A percentile compares a stretch with the other conserved stretches of the same genome.
These are phyloP conservation scores for Trichosanthes truncata DNA, from an alignment of 306 rosid genomes.

Conservation along the genomic window DNA sequence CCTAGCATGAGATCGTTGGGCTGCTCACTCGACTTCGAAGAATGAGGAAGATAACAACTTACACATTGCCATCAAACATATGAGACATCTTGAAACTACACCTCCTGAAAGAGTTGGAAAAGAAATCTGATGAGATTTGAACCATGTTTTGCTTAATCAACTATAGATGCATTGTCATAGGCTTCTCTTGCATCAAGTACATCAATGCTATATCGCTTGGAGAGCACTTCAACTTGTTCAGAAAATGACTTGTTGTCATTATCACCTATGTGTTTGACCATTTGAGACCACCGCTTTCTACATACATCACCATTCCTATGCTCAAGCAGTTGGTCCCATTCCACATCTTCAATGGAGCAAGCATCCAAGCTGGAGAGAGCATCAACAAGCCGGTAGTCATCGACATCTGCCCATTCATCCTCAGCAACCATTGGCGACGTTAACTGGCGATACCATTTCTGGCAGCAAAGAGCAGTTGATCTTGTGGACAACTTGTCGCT, in stretches of 20 bases:
- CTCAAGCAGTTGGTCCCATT: conserved; percentile 71
- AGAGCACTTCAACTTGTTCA: conserved; percentile 63
- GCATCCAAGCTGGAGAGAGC: conserved; percentile 62
- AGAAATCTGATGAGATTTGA: neutral
- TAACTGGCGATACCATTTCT: conserved; percentile 60
- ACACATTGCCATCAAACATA: neutral
- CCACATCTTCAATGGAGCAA: conserved; percentile 55
- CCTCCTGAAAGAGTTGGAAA: neutral
- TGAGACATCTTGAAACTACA: neutral
- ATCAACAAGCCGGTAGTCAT: conserved; percentile 54
- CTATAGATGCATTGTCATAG: conserved; percentile 35
- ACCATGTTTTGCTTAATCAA: conserved; percentile 15
- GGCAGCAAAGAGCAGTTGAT: conserved; percentile 27
- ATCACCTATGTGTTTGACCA: conserved; percentile 54
- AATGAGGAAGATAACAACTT: neutral
- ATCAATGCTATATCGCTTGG: conserved; percentile 44
- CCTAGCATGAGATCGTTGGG: neutral
- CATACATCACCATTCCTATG: conserved; percentile 58
- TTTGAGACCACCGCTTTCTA: conserved; percentile 72
- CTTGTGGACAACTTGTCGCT: conserved; percentile 40
- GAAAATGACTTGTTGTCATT: conserved; percentile 41
- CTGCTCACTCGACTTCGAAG: neutral
- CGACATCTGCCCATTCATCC: conserved; percentile 55
- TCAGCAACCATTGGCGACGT: conserved; percentile 45
- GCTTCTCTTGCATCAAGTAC: conserved; percentile 50